Conservation (phyloP, 805 yeast genomes). For the Ogataea chonburiensis region DNA sequence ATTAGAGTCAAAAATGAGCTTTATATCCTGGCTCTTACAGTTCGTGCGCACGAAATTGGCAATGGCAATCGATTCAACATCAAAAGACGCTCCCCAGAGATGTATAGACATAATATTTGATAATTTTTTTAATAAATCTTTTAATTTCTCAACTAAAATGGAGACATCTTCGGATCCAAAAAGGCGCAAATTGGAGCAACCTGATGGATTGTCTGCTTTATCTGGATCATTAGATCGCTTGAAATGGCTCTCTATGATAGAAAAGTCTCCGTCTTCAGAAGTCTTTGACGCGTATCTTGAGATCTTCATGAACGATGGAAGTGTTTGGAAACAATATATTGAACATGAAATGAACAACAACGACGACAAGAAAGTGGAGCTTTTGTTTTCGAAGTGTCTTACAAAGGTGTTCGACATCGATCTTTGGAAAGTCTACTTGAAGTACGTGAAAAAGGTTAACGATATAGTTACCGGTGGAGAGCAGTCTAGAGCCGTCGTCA, state of each 20-base stretch:
- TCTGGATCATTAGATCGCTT: conserved; percentile 40
- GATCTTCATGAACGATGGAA: conserved; percentile 66
- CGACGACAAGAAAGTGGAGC: conserved; percentile 64
- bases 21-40: conserved; percentile 26
- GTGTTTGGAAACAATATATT: conserved; percentile 74
- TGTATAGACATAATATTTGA: conserved; percentile 34
- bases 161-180: conserved; percentile 4
- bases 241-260: conserved; percentile 57
- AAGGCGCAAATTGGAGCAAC: conserved; percentile 46
- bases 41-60: conserved; percentile 39
- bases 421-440: conserved; percentile 75
- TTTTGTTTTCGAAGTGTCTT: conserved; percentile 62
- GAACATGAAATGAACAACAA: conserved; percentile 61
- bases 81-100: conserved; percentile 56
- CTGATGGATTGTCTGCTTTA: conserved; percentile 39
- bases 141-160: not conserved
- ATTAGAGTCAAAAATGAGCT: conserved; percentile 56
- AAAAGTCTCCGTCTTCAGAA: conserved; percentile 48
- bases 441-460: conserved; percentile 70
- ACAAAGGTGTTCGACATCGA: conserved; percentile 60
- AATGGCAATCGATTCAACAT: conserved; percentile 51
- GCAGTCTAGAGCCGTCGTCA: conserved; percentile 67
- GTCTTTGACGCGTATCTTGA: conserved; percentile 59
- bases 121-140: conserved; percentile 10
- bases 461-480: conserved; percentile 79